Evolutionary conservation across 805 yeast species (phyloP), one percentile per base, ranked within the genome.

Genomic region (Wickerhamiella cacticola): DNA sequence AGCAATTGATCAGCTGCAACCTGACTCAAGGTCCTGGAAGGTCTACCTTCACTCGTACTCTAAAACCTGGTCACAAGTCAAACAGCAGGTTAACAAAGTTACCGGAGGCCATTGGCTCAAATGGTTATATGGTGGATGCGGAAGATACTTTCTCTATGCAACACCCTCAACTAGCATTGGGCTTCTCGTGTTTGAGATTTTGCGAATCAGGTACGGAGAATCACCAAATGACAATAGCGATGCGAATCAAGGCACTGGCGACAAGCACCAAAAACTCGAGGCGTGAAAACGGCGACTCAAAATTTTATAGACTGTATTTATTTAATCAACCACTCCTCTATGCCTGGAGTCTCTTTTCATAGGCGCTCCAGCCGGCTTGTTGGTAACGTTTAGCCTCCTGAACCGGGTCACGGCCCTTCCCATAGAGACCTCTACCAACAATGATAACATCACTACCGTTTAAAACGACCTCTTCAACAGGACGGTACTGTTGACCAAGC

Each of bases 381-480:
- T 82, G 78, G 66, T 92, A 92, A 59, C 99, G 75, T 59, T 79
- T 75, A 38, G 95, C 94, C 66, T 92, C 96, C 12, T 69, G 82
- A 1, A 70, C 71, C 5, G 96, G 95, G 62, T 89, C 94, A 67
- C 97, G 79, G 18, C 94, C 96, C 59, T 86, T 83, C 12, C 92
- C 97, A 63, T 83, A 87, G 48, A 92, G 71, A 0, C 99, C 99
- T 66, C 99, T 78, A 9, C 99, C 99, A n/a, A 92, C 99, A 63
- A 92, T 92, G 50, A 92, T 88, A 45, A 92, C 75, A 63, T 92
- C 99, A 1, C 94, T 74, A n/a, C 97, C 97, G 1, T 82, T 76
- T 12, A 75, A 61, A 10, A 89, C 71, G 21, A 87, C 98, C 51
- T 82, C 85, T 53, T 76, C 77, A 3, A 89, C 97, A 4, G 96